Evolutionary conservation across 106 monocot genomes (phyloP), one percentile per base, ranked within the genome.

Genomic region (Acorus gramineus): DNA sequence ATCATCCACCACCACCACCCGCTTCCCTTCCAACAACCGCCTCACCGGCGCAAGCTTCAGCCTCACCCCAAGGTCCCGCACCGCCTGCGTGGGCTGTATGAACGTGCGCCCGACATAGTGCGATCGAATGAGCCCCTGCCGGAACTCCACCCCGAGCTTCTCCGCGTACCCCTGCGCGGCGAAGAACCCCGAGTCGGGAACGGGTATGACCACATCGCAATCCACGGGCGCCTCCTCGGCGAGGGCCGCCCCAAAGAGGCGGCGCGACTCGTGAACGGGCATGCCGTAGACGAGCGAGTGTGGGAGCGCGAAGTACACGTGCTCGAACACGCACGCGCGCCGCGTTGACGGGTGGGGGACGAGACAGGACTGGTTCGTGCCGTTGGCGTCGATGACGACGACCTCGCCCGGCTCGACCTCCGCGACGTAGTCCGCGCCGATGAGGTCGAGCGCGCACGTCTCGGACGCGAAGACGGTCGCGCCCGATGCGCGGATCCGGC

Each of bases 131-230:
- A 90, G 74, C 0, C 95, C 87, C 66, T 96, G 95, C 69, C 79
- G 82, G 70, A 96, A 96, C 3, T 80, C 85, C 2, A 96, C 56
- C 1, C 90, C 82, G 1, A 90, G 72, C 4, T 59, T 65, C 55
- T 78, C 66, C 0, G 95, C 74, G 61, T 75, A 90, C 4, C 90
- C 95, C 3, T 90, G 87, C 0, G 95, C 90, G 0, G 95, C 95
- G 51, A 71, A 96, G 74, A 96, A 96, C 4, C 95, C 95, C 0
- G 95, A 96, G 59, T 96, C 95, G 0, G 90, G 90, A 8, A 96
- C 90, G 2, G 87, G 95, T 50, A 90, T 90, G 49, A 96, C 95
- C 1, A 96, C 80, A 52, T 90, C 95, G 0, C 87, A 90, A 47
- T 59, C 64, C 1, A 70, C 87, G 0, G 90, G 90, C 4, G 90